A percentile compares a stretch with the other conserved stretches of the same genome.
These are phyloP conservation scores for Colletotrichum coccodes DNA, from an alignment of 2,329 filamentous ascomycete genomes.

Conservation along the genomic window DNA sequence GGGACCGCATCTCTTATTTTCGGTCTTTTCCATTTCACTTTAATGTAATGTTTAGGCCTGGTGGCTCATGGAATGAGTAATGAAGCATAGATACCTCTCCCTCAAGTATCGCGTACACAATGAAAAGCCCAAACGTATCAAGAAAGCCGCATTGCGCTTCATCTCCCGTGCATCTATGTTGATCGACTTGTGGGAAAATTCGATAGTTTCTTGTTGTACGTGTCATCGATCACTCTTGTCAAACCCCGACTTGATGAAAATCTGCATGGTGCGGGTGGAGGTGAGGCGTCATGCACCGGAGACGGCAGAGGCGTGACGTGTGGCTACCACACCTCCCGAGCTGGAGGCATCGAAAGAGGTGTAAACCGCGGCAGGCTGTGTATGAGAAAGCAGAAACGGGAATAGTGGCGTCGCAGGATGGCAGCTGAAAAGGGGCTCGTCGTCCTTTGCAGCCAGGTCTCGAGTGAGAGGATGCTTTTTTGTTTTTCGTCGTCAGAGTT, in stretches of 20 bases:
- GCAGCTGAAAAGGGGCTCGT: not conserved
- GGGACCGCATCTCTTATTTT: not conserved
- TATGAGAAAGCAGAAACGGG: not conserved
- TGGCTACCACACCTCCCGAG: not conserved
- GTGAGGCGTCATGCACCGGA: not conserved
- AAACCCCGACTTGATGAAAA: not conserved
- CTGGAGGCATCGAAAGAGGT: not conserved
- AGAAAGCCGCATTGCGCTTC: not conserved
- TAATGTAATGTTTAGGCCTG: slow-evolving; percentile 33
- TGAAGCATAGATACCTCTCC: slow-evolving; percentile 26
- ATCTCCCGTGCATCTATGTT: not conserved
- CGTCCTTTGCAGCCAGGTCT: not conserved
- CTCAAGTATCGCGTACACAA: not conserved
- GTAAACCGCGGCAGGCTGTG: not conserved
- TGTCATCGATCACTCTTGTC: not conserved
- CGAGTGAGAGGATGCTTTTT: too few species aligned
- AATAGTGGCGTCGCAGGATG: not conserved
- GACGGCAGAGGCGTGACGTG: not conserved
- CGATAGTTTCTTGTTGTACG: not conserved
- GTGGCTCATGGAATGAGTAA: slow-evolving; percentile 27
- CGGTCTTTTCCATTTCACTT: not conserved
- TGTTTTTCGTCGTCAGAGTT: too few species aligned
- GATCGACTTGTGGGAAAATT: not conserved
- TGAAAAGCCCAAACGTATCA: not conserved
- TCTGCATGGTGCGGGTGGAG: too few species aligned